A percentile compares a stretch with the other conserved stretches of the same genome.
These are phyloP conservation scores for Aspergillus clavatus DNA, from an alignment of 2,329 filamentous ascomycete genomes.

Conservation along the genomic window DNA sequence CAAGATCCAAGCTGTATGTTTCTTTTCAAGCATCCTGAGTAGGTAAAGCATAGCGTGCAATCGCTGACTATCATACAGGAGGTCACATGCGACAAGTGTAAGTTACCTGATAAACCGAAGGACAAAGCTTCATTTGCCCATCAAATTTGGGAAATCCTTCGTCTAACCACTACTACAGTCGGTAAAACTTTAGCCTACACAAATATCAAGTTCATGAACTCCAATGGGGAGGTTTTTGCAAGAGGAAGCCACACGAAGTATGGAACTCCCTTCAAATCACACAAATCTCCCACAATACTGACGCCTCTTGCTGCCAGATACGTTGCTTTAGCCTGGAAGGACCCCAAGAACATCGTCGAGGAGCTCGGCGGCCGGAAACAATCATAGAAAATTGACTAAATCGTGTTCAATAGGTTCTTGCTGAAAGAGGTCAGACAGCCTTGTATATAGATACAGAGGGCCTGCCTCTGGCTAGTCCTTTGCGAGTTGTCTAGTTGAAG, in stretches of 20 bases:
- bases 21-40: not conserved
- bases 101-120: constrained; percentile 8
- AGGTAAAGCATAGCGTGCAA: not conserved
- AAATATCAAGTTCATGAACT: constrained; percentile 57
- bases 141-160: not conserved
- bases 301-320: constrained; percentile 38
- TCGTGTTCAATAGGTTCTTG: not conserved
- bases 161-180: constrained; percentile 38
- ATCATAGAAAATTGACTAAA: constrained; percentile 4
- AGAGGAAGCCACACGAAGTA: constrained; percentile 65
- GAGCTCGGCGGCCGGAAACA: constrained; percentile 43
- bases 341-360: constrained; percentile 57
- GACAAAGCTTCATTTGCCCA: not conserved
- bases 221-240: constrained; percentile 56
- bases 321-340: constrained; percentile 57
- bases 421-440: too few species aligned
- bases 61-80: constrained; percentile 39
- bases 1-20: constrained; percentile 48
- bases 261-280: constrained; percentile 12
- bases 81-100: constrained; percentile 62
- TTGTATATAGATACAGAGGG: too few species aligned
- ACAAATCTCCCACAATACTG: not conserved
- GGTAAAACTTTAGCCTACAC: constrained; percentile 64
- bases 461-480: too few species aligned
- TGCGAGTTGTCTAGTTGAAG: too few species aligned